Evolutionary conservation across 148 eudicot genomes (phyloP), one percentile per base, ranked within the genome.

Genomic region (Polygonum maritimum): DNA sequence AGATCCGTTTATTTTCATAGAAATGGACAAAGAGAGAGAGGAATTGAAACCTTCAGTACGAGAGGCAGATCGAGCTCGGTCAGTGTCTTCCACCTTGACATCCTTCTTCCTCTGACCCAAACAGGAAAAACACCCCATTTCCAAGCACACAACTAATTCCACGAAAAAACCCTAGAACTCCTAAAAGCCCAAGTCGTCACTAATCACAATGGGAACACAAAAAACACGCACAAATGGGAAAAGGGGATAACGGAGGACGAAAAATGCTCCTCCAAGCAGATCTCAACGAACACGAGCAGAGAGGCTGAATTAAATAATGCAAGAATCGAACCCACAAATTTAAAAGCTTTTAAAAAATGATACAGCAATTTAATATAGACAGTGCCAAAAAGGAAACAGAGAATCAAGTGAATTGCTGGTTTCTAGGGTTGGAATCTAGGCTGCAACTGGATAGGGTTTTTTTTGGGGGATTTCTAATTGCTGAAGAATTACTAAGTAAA

Each of bases 41-140:
- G 47, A 71, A 76, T 33, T n/a, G 74, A 71, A 63, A 85, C 86
- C 88, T 83, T 82, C 58, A 77, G 80, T 51, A 10, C 76, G 82
- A 72, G 85, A 83, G 79, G 78, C 86, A 81, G 88, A 83, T 79
- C 79, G 82, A 81, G 88, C 88, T 10, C 79, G 79, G 81, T 85
- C 84, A 77, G 88, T 76, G 33, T 85, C 88, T 51, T 83, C 86
- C 75, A 83, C 55, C 78, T 83, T 81, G 76, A 79, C 26, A 72
- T 75, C 51, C 69, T 81, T 83, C 81, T 85, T 77, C 13, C 79
- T 38, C 12, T 77, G 67, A 75, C 79, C 4, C 3, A 83, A 48
- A 55, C 84, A 85, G 16, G 88, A 85, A 79, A 85, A 85, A 16
- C 81, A 79, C 49, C 88, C 86, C 88, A 85, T 85, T 74, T 80